These are phyloP conservation scores for Arthrinium phaeospermum DNA, from an alignment of 2,329 filamentous ascomycete genomes.

Conservation along the genomic window DNA sequence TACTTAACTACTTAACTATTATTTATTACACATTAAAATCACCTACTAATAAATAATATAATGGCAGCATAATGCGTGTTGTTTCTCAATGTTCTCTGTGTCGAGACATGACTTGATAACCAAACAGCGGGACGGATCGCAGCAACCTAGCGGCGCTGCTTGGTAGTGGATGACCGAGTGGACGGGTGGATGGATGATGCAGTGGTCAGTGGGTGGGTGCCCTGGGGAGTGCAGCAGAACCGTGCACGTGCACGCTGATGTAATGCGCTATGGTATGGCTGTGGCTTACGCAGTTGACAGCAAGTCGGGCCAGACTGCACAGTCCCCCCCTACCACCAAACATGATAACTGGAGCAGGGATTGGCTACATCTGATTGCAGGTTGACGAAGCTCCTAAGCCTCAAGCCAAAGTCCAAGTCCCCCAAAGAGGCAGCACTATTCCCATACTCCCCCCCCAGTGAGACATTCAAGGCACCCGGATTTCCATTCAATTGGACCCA, in stretches of 20 bases:
- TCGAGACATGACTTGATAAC: not conserved
- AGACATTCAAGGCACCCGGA: conserved; percentile 12
- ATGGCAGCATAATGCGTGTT: not conserved
- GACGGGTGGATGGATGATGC: not conserved
- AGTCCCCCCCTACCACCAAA: not conserved
- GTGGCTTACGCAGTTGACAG: conserved; percentile 8
- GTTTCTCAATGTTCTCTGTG: not conserved
- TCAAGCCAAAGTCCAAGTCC: not conserved
- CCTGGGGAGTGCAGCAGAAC: not conserved
- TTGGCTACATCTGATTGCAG: not conserved
- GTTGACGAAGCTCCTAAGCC: conserved; percentile 15
- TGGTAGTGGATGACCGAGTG: not conserved
- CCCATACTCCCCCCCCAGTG: not conserved
- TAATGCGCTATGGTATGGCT: not conserved
- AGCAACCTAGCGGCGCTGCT: not conserved
- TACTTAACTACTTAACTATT: not conserved
- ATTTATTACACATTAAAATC: not conserved
- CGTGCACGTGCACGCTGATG: conserved; percentile 17
- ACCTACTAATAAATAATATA: too few relatives aligned
- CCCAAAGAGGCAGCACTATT: conserved; percentile 9
- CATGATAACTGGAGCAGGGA: not conserved
- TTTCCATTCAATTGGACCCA: conserved; percentile 12
- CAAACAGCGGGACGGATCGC: not conserved
- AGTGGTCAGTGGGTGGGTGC: not conserved
- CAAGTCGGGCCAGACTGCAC: not conserved